phyloP scores from a whole-genome alignment of 1,284 basidiomycete species.

The Volvariella surrecta region DNA sequence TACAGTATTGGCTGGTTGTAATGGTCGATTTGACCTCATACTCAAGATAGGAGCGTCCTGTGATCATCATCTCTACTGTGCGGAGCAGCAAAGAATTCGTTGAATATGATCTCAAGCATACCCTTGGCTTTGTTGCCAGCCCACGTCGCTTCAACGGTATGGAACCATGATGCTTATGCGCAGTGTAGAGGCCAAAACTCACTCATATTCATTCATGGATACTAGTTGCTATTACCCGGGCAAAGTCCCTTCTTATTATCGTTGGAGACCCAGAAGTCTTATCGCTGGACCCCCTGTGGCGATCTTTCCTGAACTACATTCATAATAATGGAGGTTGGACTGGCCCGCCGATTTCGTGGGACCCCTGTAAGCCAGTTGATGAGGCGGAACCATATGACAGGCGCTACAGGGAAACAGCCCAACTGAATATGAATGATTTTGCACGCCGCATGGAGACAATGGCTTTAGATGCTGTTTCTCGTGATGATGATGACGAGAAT shows the following conservation, averaged over 20 bases:
- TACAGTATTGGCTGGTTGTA: constrained; percentile 13
- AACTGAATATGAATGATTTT: constrained; percentile 44
- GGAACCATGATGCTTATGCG: constrained; percentile 24
- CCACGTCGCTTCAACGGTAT: constrained; percentile 58
- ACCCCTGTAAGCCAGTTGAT: constrained; percentile 28
- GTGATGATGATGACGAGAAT: constrained; percentile 17
- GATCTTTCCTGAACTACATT: constrained; percentile 47
- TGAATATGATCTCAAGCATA: constrained; percentile 48
- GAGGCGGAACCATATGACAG: constrained; percentile 29
- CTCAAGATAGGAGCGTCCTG: constrained; percentile 46
- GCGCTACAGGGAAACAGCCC: constrained; percentile 22
- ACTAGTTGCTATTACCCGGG: constrained; percentile 45
- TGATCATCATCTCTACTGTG: constrained; percentile 61
- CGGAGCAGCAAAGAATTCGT: constrained; percentile 49
- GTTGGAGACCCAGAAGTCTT: constrained; percentile 44
- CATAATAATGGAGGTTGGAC: constrained; percentile 41
- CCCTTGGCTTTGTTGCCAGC: constrained; percentile 57
- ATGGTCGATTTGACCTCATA: constrained; percentile 2
- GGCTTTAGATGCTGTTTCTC: constrained; percentile 26
- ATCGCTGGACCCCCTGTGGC: constrained; percentile 47
- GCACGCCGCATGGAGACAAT: constrained; percentile 35
- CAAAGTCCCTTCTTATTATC: constrained; percentile 42
- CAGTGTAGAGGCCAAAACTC: too few relatives aligned
- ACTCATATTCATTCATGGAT: constrained; percentile 28
- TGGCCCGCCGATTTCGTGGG: constrained; percentile 46